Evolutionary conservation across 352 stramenopile species (phyloP).

Genomic region (Globisporangium yorkense): DNA sequence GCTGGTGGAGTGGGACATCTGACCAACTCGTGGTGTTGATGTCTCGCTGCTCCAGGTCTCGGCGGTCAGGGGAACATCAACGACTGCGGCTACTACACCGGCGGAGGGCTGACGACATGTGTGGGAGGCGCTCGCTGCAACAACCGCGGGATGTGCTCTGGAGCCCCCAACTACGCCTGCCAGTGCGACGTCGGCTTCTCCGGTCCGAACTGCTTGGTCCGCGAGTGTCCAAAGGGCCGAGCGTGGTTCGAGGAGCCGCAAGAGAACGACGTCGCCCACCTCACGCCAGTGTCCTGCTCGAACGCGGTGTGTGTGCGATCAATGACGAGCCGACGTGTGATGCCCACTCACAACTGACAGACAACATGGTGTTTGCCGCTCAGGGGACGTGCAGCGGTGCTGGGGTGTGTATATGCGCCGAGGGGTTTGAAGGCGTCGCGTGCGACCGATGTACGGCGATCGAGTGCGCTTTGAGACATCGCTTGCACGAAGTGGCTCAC

Average conservation of each 20-base stretch:
- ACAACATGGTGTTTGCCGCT: not conserved
- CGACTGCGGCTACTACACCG: slow-evolving; percentile 43
- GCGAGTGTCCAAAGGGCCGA: slow-evolving; percentile 39
- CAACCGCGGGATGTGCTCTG: slow-evolving; percentile 46
- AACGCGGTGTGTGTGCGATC: slow-evolving; percentile 38
- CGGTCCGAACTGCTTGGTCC: slow-evolving; percentile 53
- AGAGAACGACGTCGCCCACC: slow-evolving; percentile 46
- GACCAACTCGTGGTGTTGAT: not conserved
- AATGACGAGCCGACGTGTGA: slow-evolving; percentile 2
- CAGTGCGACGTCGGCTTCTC: slow-evolving; percentile 42
- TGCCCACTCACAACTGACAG: not conserved
- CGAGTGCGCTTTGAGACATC: not conserved
- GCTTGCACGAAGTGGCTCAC: not conserved
- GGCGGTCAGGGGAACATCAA: slow-evolving; percentile 22
- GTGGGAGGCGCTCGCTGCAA: slow-evolving; percentile 42
- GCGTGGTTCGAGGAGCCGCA: slow-evolving; percentile 65
- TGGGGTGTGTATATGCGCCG: slow-evolving; percentile 49
- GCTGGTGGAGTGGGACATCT: too few species aligned
- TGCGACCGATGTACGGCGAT: slow-evolving; percentile 52
- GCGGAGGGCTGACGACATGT: slow-evolving; percentile 33
- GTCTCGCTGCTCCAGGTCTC: slow-evolving; percentile 9
- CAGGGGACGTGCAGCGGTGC: slow-evolving; percentile 53
- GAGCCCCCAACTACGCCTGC: slow-evolving; percentile 38
- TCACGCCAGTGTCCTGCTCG: slow-evolving; percentile 51
- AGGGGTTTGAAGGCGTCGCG: slow-evolving; percentile 57